These are phyloP conservation scores for Fusarium dlaminii DNA, from an alignment of 2,329 filamentous ascomycete species.

Conservation along the genomic window DNA sequence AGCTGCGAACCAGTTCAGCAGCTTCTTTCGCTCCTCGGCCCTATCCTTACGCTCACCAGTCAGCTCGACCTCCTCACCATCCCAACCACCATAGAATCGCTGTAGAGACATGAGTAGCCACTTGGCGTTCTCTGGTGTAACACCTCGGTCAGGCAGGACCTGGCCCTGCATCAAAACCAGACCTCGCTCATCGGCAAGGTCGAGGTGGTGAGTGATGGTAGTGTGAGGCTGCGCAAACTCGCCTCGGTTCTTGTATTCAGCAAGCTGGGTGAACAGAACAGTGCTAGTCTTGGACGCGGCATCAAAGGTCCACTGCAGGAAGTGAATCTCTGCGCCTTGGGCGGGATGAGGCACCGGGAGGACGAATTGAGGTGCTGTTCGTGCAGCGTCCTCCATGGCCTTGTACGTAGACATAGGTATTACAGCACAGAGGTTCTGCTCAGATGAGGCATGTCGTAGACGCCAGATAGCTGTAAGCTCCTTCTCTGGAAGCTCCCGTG, in stretches of 20 bases:
- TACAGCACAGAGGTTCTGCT: constrained; percentile 82
- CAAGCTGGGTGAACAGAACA: constrained; percentile 92
- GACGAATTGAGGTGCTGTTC: constrained; percentile 85
- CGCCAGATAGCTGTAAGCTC: constrained; percentile 93
- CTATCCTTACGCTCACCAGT: constrained; percentile 62
- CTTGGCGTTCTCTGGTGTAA: constrained; percentile 82
- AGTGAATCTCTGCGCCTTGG: constrained; percentile 89
- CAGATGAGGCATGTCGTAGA: constrained; percentile 78
- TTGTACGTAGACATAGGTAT: constrained; percentile 79
- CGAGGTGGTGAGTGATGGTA: constrained; percentile 89
- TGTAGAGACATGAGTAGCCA: constrained; percentile 94
- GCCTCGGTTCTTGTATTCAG: constrained; percentile 89
- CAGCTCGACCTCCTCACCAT: constrained; percentile 51
- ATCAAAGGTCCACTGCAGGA: constrained; percentile 96
- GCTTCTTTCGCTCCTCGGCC: constrained; percentile 68
- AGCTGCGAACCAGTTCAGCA: constrained; percentile 83
- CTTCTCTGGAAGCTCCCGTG: constrained; percentile 74
- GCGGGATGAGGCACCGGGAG: constrained; percentile 79
- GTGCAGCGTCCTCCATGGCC: constrained; percentile 76
- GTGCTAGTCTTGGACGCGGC: constrained; percentile 69
- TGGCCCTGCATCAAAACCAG: constrained; percentile 87
- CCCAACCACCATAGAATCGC: constrained; percentile 84
- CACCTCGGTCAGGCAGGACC: constrained; percentile 78
- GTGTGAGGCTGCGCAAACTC: constrained; percentile 94
- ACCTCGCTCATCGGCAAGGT: constrained; percentile 77